Evolutionary conservation across 129 eudicot species (phyloP).

Genomic region (Glebionis coronaria): DNA sequence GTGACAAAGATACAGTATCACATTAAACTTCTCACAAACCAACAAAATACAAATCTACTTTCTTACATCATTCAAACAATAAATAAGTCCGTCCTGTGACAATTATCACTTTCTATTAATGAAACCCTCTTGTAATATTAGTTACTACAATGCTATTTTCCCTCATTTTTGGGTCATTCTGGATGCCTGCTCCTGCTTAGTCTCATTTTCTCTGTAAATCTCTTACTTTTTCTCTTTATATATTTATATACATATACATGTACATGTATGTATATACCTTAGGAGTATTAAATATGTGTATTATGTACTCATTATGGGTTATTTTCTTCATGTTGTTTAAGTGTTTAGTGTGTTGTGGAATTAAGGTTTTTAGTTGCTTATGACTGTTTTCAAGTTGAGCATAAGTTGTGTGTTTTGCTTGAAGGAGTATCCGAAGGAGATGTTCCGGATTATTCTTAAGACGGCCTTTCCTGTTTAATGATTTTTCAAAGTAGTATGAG

Average conservation of each 20-base stretch:
- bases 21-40: too few relatives aligned
- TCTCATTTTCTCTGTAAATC: slow-evolving; percentile 30
- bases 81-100: too few relatives aligned
- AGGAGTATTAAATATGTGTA: too few relatives aligned
- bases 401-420: too few relatives aligned
- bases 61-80: slow-evolving; percentile 6
- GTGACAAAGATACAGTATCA: too few relatives aligned
- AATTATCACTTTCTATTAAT: slow-evolving; percentile 8
- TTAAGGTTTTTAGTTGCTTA: not conserved
- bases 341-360: slow-evolving; percentile 10
- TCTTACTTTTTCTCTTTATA: slow-evolving; percentile 20
- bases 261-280: too few relatives aligned
- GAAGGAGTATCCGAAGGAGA: too few relatives aligned
- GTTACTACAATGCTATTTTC: not conserved
- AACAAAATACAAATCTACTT: not conserved
- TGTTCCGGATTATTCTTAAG: too few relatives aligned
- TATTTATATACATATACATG: not conserved
- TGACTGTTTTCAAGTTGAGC: too few relatives aligned
- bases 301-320: slow-evolving; percentile 2
- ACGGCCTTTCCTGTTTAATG: too few relatives aligned
- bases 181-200: slow-evolving; percentile 22
- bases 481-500: too few relatives aligned
- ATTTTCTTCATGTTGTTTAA: slow-evolving; percentile 4
- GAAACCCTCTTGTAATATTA: slow-evolving; percentile 13
- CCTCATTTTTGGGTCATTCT: slow-evolving; percentile 1